Percentiles rank a stretch among this genome's conserved stretches.
Conservation (phyloP, 2,329 filamentous ascomycete genomes). For the Botryotinia narcissicola region DNA sequence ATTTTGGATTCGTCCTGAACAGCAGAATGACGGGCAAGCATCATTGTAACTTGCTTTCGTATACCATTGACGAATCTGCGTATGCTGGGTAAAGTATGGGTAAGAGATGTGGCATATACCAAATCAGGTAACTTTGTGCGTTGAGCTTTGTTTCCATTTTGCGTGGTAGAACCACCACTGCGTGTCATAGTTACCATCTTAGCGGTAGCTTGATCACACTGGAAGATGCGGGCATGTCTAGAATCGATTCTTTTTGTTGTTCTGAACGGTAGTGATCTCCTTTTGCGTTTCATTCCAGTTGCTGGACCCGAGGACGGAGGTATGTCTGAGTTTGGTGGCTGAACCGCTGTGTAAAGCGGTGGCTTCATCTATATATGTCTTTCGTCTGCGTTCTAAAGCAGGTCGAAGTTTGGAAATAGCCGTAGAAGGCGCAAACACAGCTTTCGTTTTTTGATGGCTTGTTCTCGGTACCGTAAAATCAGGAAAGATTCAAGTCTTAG, state of each 20-base stretch:
- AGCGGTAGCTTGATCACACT: not conserved
- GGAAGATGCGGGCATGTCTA: not conserved
- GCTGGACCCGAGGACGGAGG: not conserved
- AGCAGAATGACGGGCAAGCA: too few species aligned
- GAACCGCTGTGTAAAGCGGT: not conserved
- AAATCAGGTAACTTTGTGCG: not conserved
- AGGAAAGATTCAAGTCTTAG: not conserved
- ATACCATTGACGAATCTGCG: not conserved
- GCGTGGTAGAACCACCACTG: not conserved
- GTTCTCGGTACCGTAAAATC: not conserved
- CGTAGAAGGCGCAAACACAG: not conserved
- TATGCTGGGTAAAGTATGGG: not conserved
- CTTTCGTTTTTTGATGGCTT: not conserved
- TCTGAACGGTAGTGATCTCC: not conserved
- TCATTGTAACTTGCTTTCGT: not conserved
- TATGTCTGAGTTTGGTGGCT: not conserved
- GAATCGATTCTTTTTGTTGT: accelerated
- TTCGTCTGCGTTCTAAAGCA: not conserved
- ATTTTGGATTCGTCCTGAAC: not conserved
- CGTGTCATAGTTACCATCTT: too few species aligned
- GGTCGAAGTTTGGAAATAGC: not conserved
- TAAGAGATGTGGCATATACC: not conserved
- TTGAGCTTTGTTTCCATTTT: not conserved
- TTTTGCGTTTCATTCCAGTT: not conserved
- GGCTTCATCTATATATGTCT: not conserved